Evolutionary conservation across 2,329 filamentous ascomycete genomes (phyloP), one percentile per base, ranked within the genome.

Genomic region (Tolypocladium ophioglossoides): DNA sequence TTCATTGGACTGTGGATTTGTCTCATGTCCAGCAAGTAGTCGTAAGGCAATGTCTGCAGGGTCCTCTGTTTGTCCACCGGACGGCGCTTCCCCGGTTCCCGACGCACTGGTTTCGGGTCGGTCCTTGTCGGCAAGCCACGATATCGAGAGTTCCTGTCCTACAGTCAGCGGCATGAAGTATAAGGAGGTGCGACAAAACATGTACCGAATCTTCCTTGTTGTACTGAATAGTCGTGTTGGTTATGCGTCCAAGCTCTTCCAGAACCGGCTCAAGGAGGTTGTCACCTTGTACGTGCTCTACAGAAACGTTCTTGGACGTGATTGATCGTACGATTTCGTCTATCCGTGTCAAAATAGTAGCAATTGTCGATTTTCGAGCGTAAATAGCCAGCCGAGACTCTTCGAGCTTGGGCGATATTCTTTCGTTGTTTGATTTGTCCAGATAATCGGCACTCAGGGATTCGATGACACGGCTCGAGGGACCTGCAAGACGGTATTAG

Each of bases 1-100:
- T 14, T 50, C 18, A 1, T 48, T 51, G 11, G 57, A 38, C 22
- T 54, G 46, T 3, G 39, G 7, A 2, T 41, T 51, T 1, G 50
- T 35, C 20, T 56, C 53, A n/a, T 49, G 58, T 14, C 67, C 68
- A 37, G 71, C 62, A 3, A 81, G 61, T 4, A 80, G 68, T 34
- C 78, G 74, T 49, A 71, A 63, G 18, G 78, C 75, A 16, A 74
- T 64, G 44, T 80, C 75, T 37, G 66, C 67, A 1, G 67, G 61
- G 52, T 72, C 67, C 60, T 80, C 75, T 7, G 70, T 62, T 16
- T 56, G 52, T 30, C 60, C 57, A 10, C 32, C 32, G 14, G 56
- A 37, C n/a, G 22, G 7, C n/a, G 44, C 14, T 14, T 47, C 51
- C 27, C 11, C 38, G 9, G n/a, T 6, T 16, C 6, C 18, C 24